Base-by-base conservation (phyloP, 129 eudicot species). In the Tanacetum coccineum region DNA sequence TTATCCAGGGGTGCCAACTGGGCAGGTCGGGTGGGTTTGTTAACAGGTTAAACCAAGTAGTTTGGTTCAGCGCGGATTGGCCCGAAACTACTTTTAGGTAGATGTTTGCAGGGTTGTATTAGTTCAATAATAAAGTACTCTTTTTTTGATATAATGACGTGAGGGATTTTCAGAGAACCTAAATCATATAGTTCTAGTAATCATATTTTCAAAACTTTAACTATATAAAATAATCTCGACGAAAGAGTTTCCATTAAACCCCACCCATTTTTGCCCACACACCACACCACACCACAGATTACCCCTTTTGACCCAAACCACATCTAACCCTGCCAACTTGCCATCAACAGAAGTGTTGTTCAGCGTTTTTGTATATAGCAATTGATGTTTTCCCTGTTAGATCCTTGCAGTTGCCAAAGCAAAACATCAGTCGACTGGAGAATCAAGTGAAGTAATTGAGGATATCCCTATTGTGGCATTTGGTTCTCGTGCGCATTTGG, bases 401-500 rank as follows among this genome's bases (percentile, higher is more conserved):
- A 87, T 90, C 54, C 78, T 51, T 82, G 85, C 92, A 76, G 92
- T 77, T 80, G 92, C 89, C 66, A 70, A 25, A 71, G 64, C 39
- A 77, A 83, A 81, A 57, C 78, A 46, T 28, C 63, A 64, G 47
- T 67, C 75, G 30, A 48, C 81, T 70, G 66, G 74, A 73, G 77
- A 78, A 67, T 58, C 79, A 50, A 74, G 67, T 70, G 66, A 73
- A 66, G 76, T 50, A 48, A 79, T 93, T 25, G 79, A 90, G 69
- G 92, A 86, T 75, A 72, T 84, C 36, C 90, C 95, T 11, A 66
- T 81, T 74, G 90, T 73, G 56, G 95, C 95, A 32, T 81, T 87
- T 66, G 94, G 94, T 48, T 86, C 94, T 64, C 94, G 94, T 70
- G 94, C 94, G 7, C 94, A 91, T 81, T 86, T 93, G 25, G 99